phyloP scores from a whole-genome alignment of 2,329 filamentous ascomycete species.

The Alternaria brassicicola region DNA sequence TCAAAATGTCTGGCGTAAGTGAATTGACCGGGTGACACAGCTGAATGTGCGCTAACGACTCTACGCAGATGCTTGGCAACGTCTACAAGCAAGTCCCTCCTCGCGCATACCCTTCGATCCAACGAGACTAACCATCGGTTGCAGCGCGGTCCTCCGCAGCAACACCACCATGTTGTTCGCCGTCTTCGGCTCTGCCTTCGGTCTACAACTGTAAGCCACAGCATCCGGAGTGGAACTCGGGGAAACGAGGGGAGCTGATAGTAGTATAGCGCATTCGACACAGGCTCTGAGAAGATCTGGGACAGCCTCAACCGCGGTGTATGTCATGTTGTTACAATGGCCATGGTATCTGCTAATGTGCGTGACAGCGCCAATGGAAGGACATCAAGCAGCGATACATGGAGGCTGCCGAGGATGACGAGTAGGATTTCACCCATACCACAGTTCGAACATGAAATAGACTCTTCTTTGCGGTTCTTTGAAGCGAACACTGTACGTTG shows the following conservation, averaged over 20 bases:
- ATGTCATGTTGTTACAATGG: conserved; percentile 17
- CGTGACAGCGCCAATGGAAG: conserved; percentile 93
- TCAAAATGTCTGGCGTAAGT: conserved; percentile 67
- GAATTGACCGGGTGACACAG: conserved; percentile 29
- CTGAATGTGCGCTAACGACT: conserved; percentile 32
- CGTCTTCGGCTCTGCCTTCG: conserved; percentile 88
- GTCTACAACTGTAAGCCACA: conserved; percentile 82
- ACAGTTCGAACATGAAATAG: conserved; percentile 24
- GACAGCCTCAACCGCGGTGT: conserved; percentile 90
- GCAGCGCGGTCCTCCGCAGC: conserved; percentile 80
- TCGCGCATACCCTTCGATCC: conserved; percentile 20
- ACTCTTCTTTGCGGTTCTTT: conserved; percentile 23
- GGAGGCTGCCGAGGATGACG: conserved; percentile 69
- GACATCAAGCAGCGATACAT: conserved; percentile 94
- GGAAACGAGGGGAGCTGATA: conserved; percentile 28
- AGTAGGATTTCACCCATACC: conserved; percentile 31
- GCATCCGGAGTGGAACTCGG: neutral
- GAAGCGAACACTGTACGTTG: conserved; percentile 40
- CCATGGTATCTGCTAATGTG: conserved; percentile 25
- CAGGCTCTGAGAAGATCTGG: conserved; percentile 83
- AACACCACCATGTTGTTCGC: conserved; percentile 87
- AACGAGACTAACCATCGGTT: conserved; percentile 38
- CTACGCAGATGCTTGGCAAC: conserved; percentile 56
- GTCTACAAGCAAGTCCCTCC: conserved; percentile 59
- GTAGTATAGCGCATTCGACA: conserved; percentile 76